Percentiles rank a stretch among this genome's conserved stretches.
These are phyloP conservation scores for Erigeron canadensis DNA, from an alignment of 129 eudicot genomes.

Conservation along the genomic window DNA sequence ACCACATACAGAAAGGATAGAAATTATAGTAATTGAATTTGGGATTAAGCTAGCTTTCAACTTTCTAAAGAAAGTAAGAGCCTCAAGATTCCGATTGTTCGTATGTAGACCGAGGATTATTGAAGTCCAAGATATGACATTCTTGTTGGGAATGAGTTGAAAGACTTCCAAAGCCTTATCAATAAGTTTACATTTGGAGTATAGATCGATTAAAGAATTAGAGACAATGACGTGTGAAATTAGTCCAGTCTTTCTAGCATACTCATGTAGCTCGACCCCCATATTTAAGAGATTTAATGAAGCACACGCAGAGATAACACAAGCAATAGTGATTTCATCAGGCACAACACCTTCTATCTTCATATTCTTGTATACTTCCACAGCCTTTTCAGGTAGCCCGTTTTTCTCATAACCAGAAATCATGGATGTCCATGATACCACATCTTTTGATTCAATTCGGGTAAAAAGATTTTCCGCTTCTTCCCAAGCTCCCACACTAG, in stretches of 20 bases:
- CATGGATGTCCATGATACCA: slow-evolving; percentile 92
- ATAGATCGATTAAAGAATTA: slow-evolving; percentile 67
- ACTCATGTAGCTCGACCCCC: slow-evolving; percentile 67
- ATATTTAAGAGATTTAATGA: slow-evolving; percentile 54
- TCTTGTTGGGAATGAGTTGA: slow-evolving; percentile 61
- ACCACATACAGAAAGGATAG: slow-evolving; percentile 72
- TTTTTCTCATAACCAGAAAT: slow-evolving; percentile 78
- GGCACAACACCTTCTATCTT: slow-evolving; percentile 54
- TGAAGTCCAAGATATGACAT: slow-evolving; percentile 82
- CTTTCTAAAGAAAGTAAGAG: slow-evolving; percentile 63
- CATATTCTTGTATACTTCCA: slow-evolving; percentile 63
- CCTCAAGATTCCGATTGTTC: slow-evolving; percentile 64
- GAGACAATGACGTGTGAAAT: slow-evolving; percentile 56
- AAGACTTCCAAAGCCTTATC: slow-evolving; percentile 88
- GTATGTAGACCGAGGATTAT: slow-evolving; percentile 68
- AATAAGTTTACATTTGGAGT: slow-evolving; percentile 74
- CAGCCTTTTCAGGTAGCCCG: slow-evolving; percentile 63
- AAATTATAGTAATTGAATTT: slow-evolving; percentile 62
- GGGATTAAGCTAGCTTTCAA: slow-evolving; percentile 60
- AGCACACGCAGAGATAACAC: slow-evolving; percentile 84
- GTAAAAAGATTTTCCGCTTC: slow-evolving; percentile 72
- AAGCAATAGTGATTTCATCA: slow-evolving; percentile 78
- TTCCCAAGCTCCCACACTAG: slow-evolving; percentile 51
- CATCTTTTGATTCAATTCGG: slow-evolving; percentile 60
- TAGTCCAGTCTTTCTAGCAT: slow-evolving; percentile 57